A percentile compares a stretch with the other conserved stretches of the same genome.
Evolutionary conservation across 2,329 filamentous ascomycete genomes (phyloP).

Genomic region (Rhinocladiella mackenziei): DNA sequence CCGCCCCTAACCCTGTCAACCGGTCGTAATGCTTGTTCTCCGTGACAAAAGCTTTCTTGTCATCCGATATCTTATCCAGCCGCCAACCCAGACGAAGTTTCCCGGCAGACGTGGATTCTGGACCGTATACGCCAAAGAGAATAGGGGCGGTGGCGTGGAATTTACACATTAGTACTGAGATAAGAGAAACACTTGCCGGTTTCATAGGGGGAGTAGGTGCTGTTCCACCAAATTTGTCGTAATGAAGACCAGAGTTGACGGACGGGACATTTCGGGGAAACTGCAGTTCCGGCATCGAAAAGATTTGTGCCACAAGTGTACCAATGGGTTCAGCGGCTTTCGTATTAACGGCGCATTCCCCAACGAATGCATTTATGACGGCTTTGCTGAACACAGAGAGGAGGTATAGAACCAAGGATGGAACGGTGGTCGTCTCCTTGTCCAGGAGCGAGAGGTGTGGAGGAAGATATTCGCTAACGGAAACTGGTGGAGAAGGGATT

Average conservation of each 20-base stretch:
- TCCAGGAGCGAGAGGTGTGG: constrained; percentile 35
- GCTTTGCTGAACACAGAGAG: constrained; percentile 73
- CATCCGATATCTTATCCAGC: constrained; percentile 48
- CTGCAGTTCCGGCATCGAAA: constrained; percentile 61
- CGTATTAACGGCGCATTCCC: constrained; percentile 61
- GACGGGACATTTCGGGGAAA: constrained; percentile 15
- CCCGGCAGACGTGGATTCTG: constrained; percentile 67
- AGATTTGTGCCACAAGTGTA: constrained; percentile 70
- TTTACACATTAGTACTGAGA: constrained; percentile 85
- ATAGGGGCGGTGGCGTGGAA: constrained; percentile 75
- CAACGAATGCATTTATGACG: constrained; percentile 65
- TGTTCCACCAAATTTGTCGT: background rate
- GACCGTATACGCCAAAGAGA: constrained; percentile 76
- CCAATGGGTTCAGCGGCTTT: constrained; percentile 72
- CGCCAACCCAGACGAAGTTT: constrained; percentile 69
- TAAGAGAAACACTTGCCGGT: constrained; percentile 60
- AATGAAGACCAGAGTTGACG: background rate
- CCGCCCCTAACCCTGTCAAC: constrained; percentile 78
- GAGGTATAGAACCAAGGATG: constrained; percentile 67
- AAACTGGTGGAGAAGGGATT: constrained; percentile 53
- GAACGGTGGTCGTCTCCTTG: constrained; percentile 34
- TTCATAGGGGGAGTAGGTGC: constrained; percentile 42
- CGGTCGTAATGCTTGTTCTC: constrained; percentile 74
- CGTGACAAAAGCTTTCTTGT: constrained; percentile 51
- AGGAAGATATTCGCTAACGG: constrained; percentile 52